Base-by-base conservation (phyloP, 805 yeast species). In the Starmerella bombicola region DNA sequence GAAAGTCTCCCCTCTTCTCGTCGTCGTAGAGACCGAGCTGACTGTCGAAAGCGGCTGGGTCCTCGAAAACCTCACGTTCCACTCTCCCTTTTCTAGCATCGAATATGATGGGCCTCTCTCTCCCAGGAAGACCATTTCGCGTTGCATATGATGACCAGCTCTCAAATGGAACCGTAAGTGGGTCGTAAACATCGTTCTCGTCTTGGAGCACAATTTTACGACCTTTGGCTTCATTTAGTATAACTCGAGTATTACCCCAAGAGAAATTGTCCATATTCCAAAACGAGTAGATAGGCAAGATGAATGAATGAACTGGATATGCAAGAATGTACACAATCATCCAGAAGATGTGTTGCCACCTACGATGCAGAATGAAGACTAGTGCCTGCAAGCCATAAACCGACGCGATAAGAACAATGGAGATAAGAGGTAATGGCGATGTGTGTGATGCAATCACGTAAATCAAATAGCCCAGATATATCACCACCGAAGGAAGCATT, bases 211-310 rank as follows among this genome's bases (percentile, higher is more conserved):
- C 56, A 5, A 57, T 53, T 44, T 70, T 73, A 40, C 62, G 67
- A 32, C 74, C 74, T 46, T 68, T 70, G 46, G 66, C 67, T 37
- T 68, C 77, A 16, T 73, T 76, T 5, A 66, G 65, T 23, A 73
- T 73, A 13, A 67, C 59, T 56, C 80, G 69, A 7, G 80, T 74
- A 47, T 73, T 75, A 52, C 80, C 80, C 80, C 80, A 74, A 47
- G 72, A 60, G 57, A 74, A 74, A 55, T 74, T 73, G 52, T 74
- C 80, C 63, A 73, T 74, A 50, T 74, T 71, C 80, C 80, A 74
- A 60, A 64, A 74, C 3, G 79, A 68, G 55, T 73, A 74, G 32
- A 66, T 59, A 4, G 80, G 80, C 43, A 74, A 63, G 20, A 74
- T 68, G 55, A 74, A 73, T 48, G 75, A 73, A 66, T 77, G 76